These are phyloP conservation scores for Aureobasidium sp. DNA, from an alignment of 2,329 filamentous ascomycete species.

Conservation along the genomic window DNA sequence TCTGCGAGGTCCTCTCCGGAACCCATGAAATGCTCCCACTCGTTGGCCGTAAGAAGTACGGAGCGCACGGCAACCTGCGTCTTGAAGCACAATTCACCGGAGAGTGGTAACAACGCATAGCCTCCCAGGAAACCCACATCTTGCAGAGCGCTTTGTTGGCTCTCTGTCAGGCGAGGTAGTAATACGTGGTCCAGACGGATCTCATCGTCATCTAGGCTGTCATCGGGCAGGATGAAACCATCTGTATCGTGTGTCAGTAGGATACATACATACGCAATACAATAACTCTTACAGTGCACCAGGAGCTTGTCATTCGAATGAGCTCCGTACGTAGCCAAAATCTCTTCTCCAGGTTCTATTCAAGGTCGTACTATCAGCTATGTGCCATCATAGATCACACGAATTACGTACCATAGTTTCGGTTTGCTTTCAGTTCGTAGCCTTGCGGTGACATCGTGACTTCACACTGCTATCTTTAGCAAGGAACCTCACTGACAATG, in stretches of 20 bases:
- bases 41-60: slow-evolving; percentile 26
- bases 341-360: slow-evolving; percentile 48
- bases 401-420: slow-evolving; percentile 36
- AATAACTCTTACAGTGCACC: slow-evolving; percentile 44
- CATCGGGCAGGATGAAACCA: slow-evolving; percentile 33
- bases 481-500: background rate
- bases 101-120: slow-evolving; percentile 23
- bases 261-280: background rate
- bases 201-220: slow-evolving; percentile 26
- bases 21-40: slow-evolving; percentile 30
- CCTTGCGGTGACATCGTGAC: slow-evolving; percentile 42
- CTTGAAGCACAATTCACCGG: slow-evolving; percentile 32
- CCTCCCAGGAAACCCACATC: slow-evolving; percentile 34
- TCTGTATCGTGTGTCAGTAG: slow-evolving; percentile 17
- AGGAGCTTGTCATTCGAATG: slow-evolving; percentile 67
- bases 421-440: slow-evolving; percentile 47
- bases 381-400: background rate
- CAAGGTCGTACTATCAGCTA: background rate
- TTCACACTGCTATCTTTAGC: slow-evolving; percentile 34
- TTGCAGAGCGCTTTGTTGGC: slow-evolving; percentile 28
- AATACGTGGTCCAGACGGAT: slow-evolving; percentile 35
- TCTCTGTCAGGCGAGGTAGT: slow-evolving; percentile 26
- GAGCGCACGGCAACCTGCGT: slow-evolving; percentile 36
- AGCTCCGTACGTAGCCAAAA: slow-evolving; percentile 60
- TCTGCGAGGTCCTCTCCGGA: slow-evolving; percentile 24